Evolutionary conservation across 176 grass and related monocot species (phyloP), one percentile per base, ranked within the genome.

Genomic region (Hsuehochloa calcarea): DNA sequence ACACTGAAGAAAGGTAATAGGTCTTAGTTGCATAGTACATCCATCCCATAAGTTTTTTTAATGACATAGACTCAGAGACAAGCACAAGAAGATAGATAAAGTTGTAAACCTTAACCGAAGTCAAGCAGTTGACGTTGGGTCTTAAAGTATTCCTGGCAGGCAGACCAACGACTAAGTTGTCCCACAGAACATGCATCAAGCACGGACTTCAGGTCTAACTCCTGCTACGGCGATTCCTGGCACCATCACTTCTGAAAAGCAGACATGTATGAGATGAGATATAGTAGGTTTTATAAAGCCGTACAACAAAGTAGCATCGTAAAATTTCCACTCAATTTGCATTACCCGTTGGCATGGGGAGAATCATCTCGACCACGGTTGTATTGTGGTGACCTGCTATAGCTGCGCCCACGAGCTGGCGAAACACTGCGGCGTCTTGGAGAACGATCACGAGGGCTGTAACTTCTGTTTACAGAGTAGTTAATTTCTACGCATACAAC

Each of bases 41-140:
- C 68, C 80, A 78, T 81, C 63, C 65, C 67, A 87, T 82, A 78
- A 88, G 60, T 26, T 81, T 58, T 82, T 88, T 74, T 68, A 86
- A 64, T 58, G 27, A 67, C 58, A 29, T 29, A 85, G 65, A 87
- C 87, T 84, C 40, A 83, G 70, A 77, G 47, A 78, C 80, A 74
- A 55, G 64, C 60, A 86, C 82, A 65, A 37, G 74, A 88, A 81
- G 52, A 82, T 84, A 90, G 89, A 90, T 89, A 89, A 95, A 89
- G 93, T 90, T 88, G 70, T 80, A 87, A 91, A 90, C 93, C 96
- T 98, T 95, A 95, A 90, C 82, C 88, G 86, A 94, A 87, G 93
- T 87, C 92, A 97, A 86, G 88, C 85, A 91, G 95, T 68, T 79
- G 91, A 75, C 71, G 88, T 86, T 52, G 84, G 81, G 73, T 82